Evolutionary conservation across 2,329 filamentous ascomycete species (phyloP), one percentile per base, ranked within the genome.

Genomic region (Bertia moriformis): DNA sequence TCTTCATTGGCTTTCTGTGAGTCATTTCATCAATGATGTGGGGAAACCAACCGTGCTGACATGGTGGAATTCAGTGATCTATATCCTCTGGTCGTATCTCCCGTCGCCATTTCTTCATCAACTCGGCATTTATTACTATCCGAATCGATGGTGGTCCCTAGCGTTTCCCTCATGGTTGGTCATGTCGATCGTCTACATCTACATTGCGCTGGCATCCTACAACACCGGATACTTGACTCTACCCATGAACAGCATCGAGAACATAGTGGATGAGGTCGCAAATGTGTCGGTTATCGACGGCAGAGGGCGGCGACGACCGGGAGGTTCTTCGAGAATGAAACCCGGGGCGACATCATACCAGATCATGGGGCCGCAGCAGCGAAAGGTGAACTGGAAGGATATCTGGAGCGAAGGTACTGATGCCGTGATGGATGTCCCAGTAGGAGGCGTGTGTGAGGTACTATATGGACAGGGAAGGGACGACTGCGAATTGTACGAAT

Each of bases 91-190:
- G 91, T 83, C 83, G 13, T 96, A 91, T 60, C 76, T 96, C 4
- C 91, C 91, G 0, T 85, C 83, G 18, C 87, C 88, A 0, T 87
- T 96, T 56, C 70, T 98, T 33, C 87, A 94, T 56, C 85, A 85
- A 42, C 71, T 98, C 41, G 89, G 91, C 15, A 93, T 98, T 42
- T 80, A 87, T 62, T 96, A 96, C 67, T 98, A 95, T 51, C 91
- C 91, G 1, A 87, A 95, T 57, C 77, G 91, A 37, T 98, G 91
- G 91, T 98, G 91, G 91, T 85, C 84, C 37, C 71, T 98, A 15
- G 91, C 91, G 1, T 77, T 95, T 13, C 91, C 91, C 0, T 80
- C 83, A 4, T 96, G 87, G 66, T 66, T 95, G 20, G 88, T 95
- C 40, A 88, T 91, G 71, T 62, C 79, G 36, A 67, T 96, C 22